Conservation (phyloP, 331 rosid genomes). For the Cydonia oblonga region DNA sequence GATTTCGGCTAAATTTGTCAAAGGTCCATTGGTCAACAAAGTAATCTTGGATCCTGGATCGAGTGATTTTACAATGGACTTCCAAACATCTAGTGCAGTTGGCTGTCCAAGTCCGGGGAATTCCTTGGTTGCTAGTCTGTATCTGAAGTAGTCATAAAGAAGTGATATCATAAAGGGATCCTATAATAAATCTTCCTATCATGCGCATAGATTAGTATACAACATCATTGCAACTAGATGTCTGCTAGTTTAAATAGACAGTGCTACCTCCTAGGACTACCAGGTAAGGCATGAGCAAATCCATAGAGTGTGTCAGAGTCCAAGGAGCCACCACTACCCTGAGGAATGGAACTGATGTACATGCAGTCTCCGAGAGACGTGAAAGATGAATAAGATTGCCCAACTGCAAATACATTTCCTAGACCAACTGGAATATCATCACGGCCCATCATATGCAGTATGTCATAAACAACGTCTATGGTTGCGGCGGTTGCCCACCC, state of each 20-base stretch:
- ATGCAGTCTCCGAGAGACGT: not conserved
- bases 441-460: conserved; percentile 15
- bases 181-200: no score
- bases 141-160: not conserved
- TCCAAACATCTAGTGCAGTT: conserved; percentile 11
- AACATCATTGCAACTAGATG: not conserved
- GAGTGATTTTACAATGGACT: not conserved
- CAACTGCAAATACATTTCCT: conserved; percentile 6
- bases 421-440: conserved; percentile 18
- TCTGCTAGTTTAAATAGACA: not conserved
- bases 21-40: conserved; percentile 6
- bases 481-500: conserved; percentile 17
- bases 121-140: not conserved
- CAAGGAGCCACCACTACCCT: conserved; percentile 16
- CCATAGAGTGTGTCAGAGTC: conserved; percentile 17
- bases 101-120: conserved; percentile 13
- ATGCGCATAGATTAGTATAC: not conserved
- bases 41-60: conserved; percentile 7
- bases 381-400: not conserved
- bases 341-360: conserved; percentile 1
- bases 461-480: conserved; percentile 4
- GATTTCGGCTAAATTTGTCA: conserved; percentile 13
- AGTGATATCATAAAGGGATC: no score
- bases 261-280: conserved; percentile 16
- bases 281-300: conserved; percentile 9